Conservation (phyloP, 805 yeast genomes). For the Hanseniaspora guilliermondii region DNA sequence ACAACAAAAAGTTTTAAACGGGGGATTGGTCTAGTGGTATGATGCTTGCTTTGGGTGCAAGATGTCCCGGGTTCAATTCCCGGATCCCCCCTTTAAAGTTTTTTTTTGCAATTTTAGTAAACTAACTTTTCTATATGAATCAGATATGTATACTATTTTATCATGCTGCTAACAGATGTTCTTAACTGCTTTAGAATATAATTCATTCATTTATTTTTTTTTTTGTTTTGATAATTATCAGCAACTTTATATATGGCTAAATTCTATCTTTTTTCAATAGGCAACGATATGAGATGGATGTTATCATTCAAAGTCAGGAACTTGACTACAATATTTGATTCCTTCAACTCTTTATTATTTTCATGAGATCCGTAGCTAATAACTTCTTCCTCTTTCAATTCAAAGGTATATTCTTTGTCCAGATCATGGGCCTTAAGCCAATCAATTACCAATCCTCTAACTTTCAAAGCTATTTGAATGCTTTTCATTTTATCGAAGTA, state of each 20-base stretch:
- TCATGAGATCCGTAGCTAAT: neutral
- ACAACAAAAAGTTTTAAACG: constrained; percentile 7
- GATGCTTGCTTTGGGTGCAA: too few species aligned
- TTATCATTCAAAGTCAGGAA: constrained; percentile 9
- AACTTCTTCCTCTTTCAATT: constrained; percentile 1
- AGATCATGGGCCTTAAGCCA: constrained; percentile 2
- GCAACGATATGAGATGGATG: constrained; percentile 5
- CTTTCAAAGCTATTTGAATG: constrained; percentile 10
- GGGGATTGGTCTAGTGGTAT: constrained; percentile 44
- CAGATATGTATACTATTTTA: too few species aligned
- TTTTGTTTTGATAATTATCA: neutral
- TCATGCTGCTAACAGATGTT: too few species aligned
- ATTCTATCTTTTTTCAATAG: constrained; percentile 5
- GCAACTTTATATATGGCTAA: neutral
- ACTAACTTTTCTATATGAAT: too few species aligned
- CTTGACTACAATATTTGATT: constrained; percentile 1
- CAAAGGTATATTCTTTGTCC: neutral
- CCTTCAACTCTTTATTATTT: neutral
- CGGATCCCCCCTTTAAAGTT: constrained; percentile 20
- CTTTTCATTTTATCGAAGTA: constrained; percentile 6
- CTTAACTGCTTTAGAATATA: neutral
- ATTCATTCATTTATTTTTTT: too few species aligned
- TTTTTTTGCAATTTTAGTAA: neutral
- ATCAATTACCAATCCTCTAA: constrained; percentile 1
- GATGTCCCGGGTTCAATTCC: too few species aligned